Percentiles rank a stretch among this genome's conserved stretches.
Evolutionary conservation across 106 monocot genomes (phyloP).

Genomic region (Phalaenopsis equestris): DNA sequence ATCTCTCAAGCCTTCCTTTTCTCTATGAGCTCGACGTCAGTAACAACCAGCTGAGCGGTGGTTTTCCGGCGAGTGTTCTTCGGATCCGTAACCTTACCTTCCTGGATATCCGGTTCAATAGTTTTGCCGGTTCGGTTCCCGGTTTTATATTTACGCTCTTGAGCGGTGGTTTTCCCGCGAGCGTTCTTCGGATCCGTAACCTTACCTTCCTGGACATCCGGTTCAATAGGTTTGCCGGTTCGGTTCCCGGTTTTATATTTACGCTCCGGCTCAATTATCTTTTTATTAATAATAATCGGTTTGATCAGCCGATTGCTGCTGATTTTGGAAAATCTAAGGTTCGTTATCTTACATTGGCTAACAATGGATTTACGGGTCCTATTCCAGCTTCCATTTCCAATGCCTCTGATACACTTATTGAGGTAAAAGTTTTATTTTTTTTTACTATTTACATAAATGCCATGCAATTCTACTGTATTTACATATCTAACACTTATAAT

Average conservation of each 20-base stretch:
- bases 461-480: too few relatives aligned
- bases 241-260: background rate
- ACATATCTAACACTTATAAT: too few relatives aligned
- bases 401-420: conserved; percentile 21
- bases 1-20: conserved; percentile 16
- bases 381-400: conserved; percentile 25
- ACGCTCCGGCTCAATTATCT: conserved; percentile 8
- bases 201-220: conserved; percentile 13
- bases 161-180: conserved; percentile 32
- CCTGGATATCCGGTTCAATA: conserved; percentile 8
- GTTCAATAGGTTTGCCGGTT: conserved; percentile 2
- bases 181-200: conserved; percentile 7
- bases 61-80: conserved; percentile 23
- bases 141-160: conserved; percentile 7
- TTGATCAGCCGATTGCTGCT: conserved; percentile 19
- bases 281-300: conserved; percentile 48
- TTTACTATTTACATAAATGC: too few relatives aligned
- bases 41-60: conserved; percentile 40
- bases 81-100: conserved; percentile 12
- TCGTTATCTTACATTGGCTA: conserved; percentile 29
- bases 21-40: conserved; percentile 70
- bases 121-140: background rate
- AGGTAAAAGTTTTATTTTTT: background rate
- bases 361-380: conserved; percentile 42
- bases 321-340: conserved; percentile 24